Evolutionary conservation across 129 eudicot species (phyloP).

Genomic region (Helichrysum umbraculigerum): DNA sequence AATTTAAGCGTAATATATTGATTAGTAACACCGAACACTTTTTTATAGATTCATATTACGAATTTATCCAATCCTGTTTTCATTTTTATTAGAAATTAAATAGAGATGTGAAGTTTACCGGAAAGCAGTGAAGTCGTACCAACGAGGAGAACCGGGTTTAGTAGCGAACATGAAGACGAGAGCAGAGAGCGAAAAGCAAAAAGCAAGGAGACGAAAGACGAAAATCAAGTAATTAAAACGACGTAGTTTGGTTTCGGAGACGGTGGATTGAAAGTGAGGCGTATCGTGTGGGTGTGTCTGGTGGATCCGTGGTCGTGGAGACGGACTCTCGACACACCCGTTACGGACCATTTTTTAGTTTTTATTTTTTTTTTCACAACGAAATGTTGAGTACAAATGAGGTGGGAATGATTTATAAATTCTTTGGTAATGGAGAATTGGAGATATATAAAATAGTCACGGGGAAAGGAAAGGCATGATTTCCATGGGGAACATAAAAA

Average conservation of each 20-base stretch:
- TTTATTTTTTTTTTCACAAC: background rate
- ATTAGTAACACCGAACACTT: too few species aligned
- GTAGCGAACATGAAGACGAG: conserved; percentile 58
- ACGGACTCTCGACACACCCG: conserved; percentile 55
- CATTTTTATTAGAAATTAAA: background rate
- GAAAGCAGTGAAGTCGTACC: conserved; percentile 65
- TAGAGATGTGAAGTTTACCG: conserved; percentile 30
- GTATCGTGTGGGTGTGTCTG: conserved; percentile 38
- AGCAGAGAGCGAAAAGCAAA: conserved; percentile 64
- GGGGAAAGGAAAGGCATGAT: conserved; percentile 45
- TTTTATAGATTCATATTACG: background rate
- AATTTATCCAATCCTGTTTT: too few species aligned
- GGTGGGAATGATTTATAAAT: conserved; percentile 20
- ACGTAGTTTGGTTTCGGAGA: conserved; percentile 58
- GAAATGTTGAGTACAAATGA: conserved; percentile 8
- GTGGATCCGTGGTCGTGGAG: conserved; percentile 51
- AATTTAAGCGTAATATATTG: too few species aligned
- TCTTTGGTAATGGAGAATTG: conserved; percentile 2
- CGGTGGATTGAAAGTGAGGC: conserved; percentile 73
- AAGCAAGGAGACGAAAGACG: conserved; percentile 52
- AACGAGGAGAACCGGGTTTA: conserved; percentile 46
- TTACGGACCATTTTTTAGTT: conserved; percentile 24
- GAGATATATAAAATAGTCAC: conserved; percentile 37
- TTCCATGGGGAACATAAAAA: conserved; percentile 44
- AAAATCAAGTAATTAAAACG: conserved; percentile 59